A percentile compares a stretch with the other conserved stretches of the same genome.
Evolutionary conservation across 257 asterid genomes (phyloP).

Genomic region (Capsicum pubescens): DNA sequence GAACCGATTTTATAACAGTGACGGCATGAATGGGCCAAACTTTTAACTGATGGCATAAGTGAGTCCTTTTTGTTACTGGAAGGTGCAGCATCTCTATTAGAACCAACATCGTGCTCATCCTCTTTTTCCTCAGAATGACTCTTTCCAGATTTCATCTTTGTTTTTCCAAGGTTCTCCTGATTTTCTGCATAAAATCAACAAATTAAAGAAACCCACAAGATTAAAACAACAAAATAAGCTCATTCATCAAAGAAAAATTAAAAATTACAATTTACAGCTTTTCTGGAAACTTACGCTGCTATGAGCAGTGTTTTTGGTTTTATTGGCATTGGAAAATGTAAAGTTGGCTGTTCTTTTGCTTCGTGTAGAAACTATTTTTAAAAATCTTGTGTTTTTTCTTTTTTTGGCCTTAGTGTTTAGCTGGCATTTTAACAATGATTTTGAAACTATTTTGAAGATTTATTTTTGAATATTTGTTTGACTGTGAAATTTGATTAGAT

Average conservation of each 20-base stretch:
- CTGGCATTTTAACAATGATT: too few relatives aligned
- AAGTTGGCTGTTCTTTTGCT: slow-evolving; percentile 16
- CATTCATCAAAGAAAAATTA: slow-evolving; percentile 18
- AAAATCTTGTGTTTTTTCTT: background rate
- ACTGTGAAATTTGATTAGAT: too few relatives aligned
- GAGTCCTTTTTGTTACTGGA: slow-evolving; percentile 43
- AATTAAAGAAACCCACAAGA: slow-evolving; percentile 41
- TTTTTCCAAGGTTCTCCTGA: slow-evolving; percentile 15
- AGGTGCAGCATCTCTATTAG: slow-evolving; percentile 59
- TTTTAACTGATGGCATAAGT: too few relatives aligned
- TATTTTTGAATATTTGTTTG: too few relatives aligned
- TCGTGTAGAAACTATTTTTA: background rate
- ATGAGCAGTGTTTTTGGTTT: background rate
- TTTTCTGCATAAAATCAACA: slow-evolving; percentile 29
- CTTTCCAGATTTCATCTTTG: slow-evolving; percentile 71
- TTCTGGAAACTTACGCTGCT: slow-evolving; percentile 13
- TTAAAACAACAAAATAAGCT: slow-evolving; percentile 28
- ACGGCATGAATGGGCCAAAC: too few relatives aligned
- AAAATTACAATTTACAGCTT: slow-evolving; percentile 33
- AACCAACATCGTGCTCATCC: slow-evolving; percentile 72
- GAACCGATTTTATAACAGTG: too few relatives aligned
- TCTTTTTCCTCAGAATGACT: slow-evolving; percentile 72
- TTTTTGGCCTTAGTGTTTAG: background rate
- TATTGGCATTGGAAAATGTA: background rate
- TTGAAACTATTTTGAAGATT: too few relatives aligned